These are phyloP conservation scores for Sporothrix globosa DNA, from an alignment of 2,329 filamentous ascomycete species.

Conservation along the genomic window DNA sequence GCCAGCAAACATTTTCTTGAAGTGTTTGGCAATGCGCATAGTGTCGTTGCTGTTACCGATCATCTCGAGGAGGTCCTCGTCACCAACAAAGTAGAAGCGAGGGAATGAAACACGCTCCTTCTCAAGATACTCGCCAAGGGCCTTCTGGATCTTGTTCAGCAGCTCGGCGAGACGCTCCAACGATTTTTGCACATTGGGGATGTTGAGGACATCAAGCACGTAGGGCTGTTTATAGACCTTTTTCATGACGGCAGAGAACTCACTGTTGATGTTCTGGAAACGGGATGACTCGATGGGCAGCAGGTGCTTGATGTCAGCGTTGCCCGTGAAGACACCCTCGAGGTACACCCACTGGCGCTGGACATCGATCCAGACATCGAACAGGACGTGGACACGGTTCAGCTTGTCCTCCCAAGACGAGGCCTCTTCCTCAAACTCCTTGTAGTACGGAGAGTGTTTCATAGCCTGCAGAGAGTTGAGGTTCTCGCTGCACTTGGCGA, in stretches of 20 bases:
- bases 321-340: conserved; percentile 97
- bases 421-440: conserved; percentile 98
- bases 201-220: conserved; percentile 93
- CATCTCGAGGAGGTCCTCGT: conserved; percentile 97
- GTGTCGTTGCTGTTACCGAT: conserved; percentile 99
- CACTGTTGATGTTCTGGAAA: conserved; percentile 99
- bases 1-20: conserved; percentile 99
- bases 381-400: conserved; percentile 94
- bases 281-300: conserved; percentile 94
- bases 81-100: conserved; percentile 98
- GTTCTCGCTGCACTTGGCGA: conserved; percentile 98
- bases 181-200: conserved; percentile 93
- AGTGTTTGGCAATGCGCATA: conserved; percentile 92
- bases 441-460: conserved; percentile 98
- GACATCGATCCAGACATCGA: conserved; percentile 99
- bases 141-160: conserved; percentile 98
- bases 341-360: conserved; percentile 99
- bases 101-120: conserved; percentile 97
- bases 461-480: conserved; percentile 97
- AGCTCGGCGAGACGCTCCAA: conserved; percentile 94
- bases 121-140: conserved; percentile 96
- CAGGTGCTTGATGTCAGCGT: conserved; percentile 97
- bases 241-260: conserved; percentile 99
- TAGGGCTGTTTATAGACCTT: conserved; percentile 97
- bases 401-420: conserved; percentile 97